phyloP scores from a whole-genome alignment of 2,329 filamentous ascomycete species.

The Aspergillus melleus region DNA sequence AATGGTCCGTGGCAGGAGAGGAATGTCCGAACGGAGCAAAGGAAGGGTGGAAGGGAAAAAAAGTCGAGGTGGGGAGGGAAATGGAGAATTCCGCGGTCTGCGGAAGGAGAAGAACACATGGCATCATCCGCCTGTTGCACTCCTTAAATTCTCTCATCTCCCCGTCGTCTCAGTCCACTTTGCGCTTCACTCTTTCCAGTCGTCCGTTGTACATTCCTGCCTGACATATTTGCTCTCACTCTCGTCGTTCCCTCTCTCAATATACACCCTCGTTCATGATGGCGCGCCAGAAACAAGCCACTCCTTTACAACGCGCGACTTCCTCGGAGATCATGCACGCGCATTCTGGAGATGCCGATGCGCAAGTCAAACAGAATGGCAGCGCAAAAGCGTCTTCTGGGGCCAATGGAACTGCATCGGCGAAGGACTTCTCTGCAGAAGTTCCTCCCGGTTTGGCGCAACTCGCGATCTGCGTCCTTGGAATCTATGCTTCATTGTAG shows the following conservation, averaged over 20 bases:
- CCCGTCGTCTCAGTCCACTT: neutral
- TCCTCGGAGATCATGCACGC: slow-evolving; percentile 64
- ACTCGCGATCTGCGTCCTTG: slow-evolving; percentile 81
- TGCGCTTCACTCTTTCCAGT: neutral
- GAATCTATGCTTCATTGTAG: slow-evolving; percentile 97
- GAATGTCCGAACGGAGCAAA: neutral
- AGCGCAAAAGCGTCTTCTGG: slow-evolving; percentile 23
- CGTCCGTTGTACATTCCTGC: neutral
- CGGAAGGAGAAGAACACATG: slow-evolving; percentile 43
- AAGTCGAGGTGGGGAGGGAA: neutral
- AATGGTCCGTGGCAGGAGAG: neutral
- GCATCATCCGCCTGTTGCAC: slow-evolving; percentile 25
- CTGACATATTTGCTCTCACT: neutral
- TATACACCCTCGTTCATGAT: slow-evolving; percentile 44
- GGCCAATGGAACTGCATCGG: slow-evolving; percentile 22
- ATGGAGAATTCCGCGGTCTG: neutral
- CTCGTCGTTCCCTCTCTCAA: neutral
- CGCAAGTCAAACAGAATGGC: slow-evolving; percentile 31
- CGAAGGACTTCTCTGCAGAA: slow-evolving; percentile 28
- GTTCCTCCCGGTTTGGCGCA: slow-evolving; percentile 65
- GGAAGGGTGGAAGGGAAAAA: slow-evolving; percentile 2
- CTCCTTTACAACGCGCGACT: slow-evolving; percentile 63
- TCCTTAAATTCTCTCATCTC: neutral
- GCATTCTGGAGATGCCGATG: slow-evolving; percentile 32
- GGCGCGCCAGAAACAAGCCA: slow-evolving; percentile 70